Percentiles rank a stretch among this genome's conserved stretches.
phyloP scores from a whole-genome alignment of 768 basidiomycete genomes.

The Serendipita sp. region DNA sequence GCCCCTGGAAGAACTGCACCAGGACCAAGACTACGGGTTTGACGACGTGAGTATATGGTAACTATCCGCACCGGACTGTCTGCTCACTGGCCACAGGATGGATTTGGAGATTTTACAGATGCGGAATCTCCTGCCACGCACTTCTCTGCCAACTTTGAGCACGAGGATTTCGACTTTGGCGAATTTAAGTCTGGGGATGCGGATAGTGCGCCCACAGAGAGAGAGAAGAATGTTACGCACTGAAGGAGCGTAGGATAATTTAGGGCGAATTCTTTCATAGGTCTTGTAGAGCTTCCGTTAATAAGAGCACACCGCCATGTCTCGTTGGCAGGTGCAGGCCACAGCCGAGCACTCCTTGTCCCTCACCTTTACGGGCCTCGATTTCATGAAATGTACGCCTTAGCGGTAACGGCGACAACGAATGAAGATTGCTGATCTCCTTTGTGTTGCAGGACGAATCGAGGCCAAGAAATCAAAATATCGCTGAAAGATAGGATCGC shows the following conservation, averaged over 20 bases:
- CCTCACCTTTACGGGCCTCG: background rate
- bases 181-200: background rate
- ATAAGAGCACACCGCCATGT: no score
- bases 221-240: no score
- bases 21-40: background rate
- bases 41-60: background rate
- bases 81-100: background rate
- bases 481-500: conserved; percentile 2
- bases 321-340: no score
- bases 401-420: background rate
- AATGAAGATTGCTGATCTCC: background rate
- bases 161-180: conserved; percentile 7
- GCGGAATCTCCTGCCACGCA: background rate
- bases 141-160: background rate
- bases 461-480: conserved; percentile 1
- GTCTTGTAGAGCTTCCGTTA: no score
- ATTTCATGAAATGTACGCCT: background rate
- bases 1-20: background rate
- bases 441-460: background rate
- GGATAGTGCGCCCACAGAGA: no score
- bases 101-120: background rate
- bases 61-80: background rate
- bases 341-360: background rate
- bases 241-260: no score
- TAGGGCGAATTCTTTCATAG: no score